A percentile compares a stretch with the other conserved stretches of the same genome.
Conservation (phyloP, 2,329 filamentous ascomycete species). For the Exserohilum turcica region DNA sequence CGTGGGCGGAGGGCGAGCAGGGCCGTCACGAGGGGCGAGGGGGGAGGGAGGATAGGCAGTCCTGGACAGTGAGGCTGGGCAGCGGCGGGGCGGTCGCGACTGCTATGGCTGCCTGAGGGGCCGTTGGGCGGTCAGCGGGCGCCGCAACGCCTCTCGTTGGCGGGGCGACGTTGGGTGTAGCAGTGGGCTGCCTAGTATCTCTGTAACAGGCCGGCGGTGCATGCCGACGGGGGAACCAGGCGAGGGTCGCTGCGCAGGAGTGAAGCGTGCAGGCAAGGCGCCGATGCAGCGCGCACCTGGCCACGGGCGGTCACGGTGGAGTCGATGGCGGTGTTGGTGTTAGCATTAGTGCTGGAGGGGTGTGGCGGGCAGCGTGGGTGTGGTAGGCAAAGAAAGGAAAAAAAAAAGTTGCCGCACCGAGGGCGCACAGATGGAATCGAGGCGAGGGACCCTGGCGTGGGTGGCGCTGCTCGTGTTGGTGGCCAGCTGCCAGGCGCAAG, state of each 20-base stretch:
- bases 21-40: constrained; percentile 15
- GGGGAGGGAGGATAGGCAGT: constrained; percentile 5
- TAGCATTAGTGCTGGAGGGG: no score
- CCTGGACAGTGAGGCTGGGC: constrained; percentile 18
- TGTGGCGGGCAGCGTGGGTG: no score
- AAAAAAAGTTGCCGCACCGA: background rate
- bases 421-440: no score
- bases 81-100: constrained; percentile 15
- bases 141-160: constrained; percentile 9
- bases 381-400: background rate
- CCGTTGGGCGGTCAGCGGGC: constrained; percentile 13
- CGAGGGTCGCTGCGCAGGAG: background rate
- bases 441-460: constrained; percentile 8
- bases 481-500: no score
- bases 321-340: no score
- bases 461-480: background rate
- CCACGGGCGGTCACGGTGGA: background rate
- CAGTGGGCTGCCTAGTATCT: no score
- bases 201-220: constrained; percentile 13
- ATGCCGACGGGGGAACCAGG: background rate
- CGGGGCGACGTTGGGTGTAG: constrained; percentile 17
- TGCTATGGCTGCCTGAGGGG: constrained; percentile 18
- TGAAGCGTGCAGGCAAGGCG: no score
- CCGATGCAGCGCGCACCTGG: background rate
- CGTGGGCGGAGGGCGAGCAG: constrained; percentile 5